Evolutionary conservation across 441 rosid genomes (phyloP), one percentile per base, ranked within the genome.

Genomic region (Jatropha multifida): DNA sequence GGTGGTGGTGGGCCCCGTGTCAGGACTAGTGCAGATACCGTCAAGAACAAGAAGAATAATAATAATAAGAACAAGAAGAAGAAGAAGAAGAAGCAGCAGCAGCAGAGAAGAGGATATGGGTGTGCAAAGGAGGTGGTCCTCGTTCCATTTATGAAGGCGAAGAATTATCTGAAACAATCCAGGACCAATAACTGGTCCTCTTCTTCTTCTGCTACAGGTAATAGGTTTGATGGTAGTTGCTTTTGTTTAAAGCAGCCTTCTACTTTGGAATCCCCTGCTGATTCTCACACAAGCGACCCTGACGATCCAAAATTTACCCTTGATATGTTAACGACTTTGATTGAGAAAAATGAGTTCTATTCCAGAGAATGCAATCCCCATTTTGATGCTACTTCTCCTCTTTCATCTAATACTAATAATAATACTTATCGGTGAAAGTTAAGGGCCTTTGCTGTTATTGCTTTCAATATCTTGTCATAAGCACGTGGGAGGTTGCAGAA

Each of bases 241-340:
- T 85, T 80, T 72, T 88, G 89, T 79, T 77, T 81, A 18, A 69
- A 62, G 75, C 83, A 70, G 51, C 86, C 91, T 55, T 10, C 11
- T 65, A 76, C 78, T 60, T 65, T 79, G 83, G 87, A 77, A 20
- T 81, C 90, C 12, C 60, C 86, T 41, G 69, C 20, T 52, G 82
- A 78, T 60, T 85, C 86, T 46, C 54, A 14, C 4, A 48, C 82
- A 14, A 86, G 85, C 41, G 91, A 89, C 60, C 88, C 93, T 64
- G 81, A 85, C 81, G 83, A 85, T 65, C 79, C 86, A 44, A 51
- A 59, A 7, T 85, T 83, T 65, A 74, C 85, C 15, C 58, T 70
- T 67, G 90, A 80, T 32, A 86, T 78, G 90, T 68, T 89, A 62
- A 87, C 75, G 71, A n/a, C 38, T 60, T 75, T 61, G 68, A 68